A percentile compares a stretch with the other conserved stretches of the same genome.
These are phyloP conservation scores for Rhizopus stolonifer DNA, from an alignment of 371 early-diverging fungal genomes.

Conservation along the genomic window DNA sequence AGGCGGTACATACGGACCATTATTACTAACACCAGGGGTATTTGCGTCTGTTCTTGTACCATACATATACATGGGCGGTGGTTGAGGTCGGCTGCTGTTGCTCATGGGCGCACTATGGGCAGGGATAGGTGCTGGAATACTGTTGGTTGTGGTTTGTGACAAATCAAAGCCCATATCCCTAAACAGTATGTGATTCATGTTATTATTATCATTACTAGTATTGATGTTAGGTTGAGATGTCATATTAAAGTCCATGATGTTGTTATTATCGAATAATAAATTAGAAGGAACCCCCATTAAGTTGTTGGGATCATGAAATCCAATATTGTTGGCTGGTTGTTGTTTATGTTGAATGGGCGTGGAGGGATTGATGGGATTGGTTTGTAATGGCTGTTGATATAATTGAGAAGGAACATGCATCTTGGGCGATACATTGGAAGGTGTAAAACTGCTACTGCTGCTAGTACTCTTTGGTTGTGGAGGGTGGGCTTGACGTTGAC, in stretches of 20 bases:
- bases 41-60: background rate
- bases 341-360: conserved; percentile 17
- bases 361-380: conserved; percentile 13
- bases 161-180: conserved; percentile 34
- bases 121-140: background rate
- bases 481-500: conserved; percentile 25
- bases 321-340: conserved; percentile 5
- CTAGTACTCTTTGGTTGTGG: conserved; percentile 32
- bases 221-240: background rate
- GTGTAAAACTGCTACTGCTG: conserved; percentile 9
- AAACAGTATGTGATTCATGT: conserved; percentile 29
- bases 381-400: conserved; percentile 20
- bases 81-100: background rate
- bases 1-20: background rate
- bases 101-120: background rate
- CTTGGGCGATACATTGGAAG: conserved; percentile 12
- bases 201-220: conserved; percentile 6
- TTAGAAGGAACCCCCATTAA: conserved; percentile 24
- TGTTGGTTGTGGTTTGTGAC: background rate
- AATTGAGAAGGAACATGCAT: conserved; percentile 23
- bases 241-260: conserved; percentile 19
- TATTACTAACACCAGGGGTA: background rate
- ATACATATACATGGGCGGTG: background rate
- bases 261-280: conserved; percentile 27
- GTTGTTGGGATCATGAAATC: conserved; percentile 13